phyloP scores from a whole-genome alignment of 345 rosid species.

The Eucalyptus polybractea region DNA sequence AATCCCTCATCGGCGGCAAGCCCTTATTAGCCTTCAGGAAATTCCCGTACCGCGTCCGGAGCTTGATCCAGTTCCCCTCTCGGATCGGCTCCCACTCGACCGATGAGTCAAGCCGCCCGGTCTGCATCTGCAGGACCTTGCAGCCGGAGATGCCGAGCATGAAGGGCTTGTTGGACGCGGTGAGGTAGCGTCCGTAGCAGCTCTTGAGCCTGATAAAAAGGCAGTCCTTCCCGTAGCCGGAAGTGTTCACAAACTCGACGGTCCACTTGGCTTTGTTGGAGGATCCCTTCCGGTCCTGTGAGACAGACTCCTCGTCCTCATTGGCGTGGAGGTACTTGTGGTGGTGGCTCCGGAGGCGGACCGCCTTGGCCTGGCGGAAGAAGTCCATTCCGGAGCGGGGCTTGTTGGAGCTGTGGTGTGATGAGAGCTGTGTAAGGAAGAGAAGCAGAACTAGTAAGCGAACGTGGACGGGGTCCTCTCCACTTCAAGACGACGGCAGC shows the following conservation, averaged over 20 bases:
- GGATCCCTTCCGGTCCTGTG: background rate
- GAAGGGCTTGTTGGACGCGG: slow-evolving; percentile 26
- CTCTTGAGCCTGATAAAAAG: slow-evolving; percentile 14
- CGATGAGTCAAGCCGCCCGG: background rate
- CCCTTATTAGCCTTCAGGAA: slow-evolving; percentile 69
- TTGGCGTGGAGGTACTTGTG: slow-evolving; percentile 21
- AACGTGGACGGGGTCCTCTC: background rate
- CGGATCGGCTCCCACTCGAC: slow-evolving; percentile 48
- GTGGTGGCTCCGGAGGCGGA: slow-evolving; percentile 25
- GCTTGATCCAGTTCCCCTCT: slow-evolving; percentile 38
- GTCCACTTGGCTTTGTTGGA: slow-evolving; percentile 8
- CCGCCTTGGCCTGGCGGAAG: slow-evolving; percentile 3
- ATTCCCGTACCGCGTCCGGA: slow-evolving; percentile 43
- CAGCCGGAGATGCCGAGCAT: slow-evolving; percentile 19
- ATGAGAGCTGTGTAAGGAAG: background rate
- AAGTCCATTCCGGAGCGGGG: slow-evolving; percentile 8
- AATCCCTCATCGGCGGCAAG: slow-evolving; percentile 71
- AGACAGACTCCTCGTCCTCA: slow-evolving; percentile 7
- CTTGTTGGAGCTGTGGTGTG: background rate
- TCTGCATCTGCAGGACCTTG: slow-evolving; percentile 17
- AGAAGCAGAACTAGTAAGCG: background rate
- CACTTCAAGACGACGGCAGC: background rate
- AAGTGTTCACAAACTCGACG: slow-evolving; percentile 1
- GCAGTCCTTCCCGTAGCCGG: background rate
- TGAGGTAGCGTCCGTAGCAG: slow-evolving; percentile 20